Evolutionary conservation across 2,329 filamentous ascomycete genomes (phyloP).

Genomic region (Aspergillus costaricaensis): DNA sequence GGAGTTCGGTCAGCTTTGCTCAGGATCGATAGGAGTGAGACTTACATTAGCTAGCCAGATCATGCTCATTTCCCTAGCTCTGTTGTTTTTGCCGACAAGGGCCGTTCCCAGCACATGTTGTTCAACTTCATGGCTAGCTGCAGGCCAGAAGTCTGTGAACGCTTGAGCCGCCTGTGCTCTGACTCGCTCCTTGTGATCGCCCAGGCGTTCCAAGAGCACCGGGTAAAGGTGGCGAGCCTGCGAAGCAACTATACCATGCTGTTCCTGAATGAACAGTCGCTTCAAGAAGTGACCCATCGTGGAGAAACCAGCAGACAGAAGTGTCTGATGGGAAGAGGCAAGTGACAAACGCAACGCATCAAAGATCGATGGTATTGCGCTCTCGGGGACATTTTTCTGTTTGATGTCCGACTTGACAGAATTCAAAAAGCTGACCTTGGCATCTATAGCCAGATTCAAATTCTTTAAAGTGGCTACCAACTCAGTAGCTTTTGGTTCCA

Average conservation of each 20-base stretch:
- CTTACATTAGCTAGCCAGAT: slow-evolving; percentile 77
- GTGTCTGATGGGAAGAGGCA: slow-evolving; percentile 71
- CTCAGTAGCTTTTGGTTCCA: slow-evolving; percentile 60
- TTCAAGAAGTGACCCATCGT: slow-evolving; percentile 86
- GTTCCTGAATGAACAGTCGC: slow-evolving; percentile 80
- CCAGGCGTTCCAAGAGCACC: slow-evolving; percentile 78
- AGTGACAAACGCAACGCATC: slow-evolving; percentile 78
- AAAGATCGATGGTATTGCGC: slow-evolving; percentile 70
- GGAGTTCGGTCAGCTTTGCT: slow-evolving; percentile 13
- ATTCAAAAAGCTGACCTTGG: slow-evolving; percentile 71
- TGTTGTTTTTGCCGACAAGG: slow-evolving; percentile 76
- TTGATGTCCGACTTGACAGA: slow-evolving; percentile 86
- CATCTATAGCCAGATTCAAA: slow-evolving; percentile 67
- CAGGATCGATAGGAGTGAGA: slow-evolving; percentile 13
- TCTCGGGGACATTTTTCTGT: slow-evolving; percentile 82
- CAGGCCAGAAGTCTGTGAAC: slow-evolving; percentile 73
- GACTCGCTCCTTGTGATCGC: slow-evolving; percentile 84
- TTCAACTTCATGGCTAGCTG: slow-evolving; percentile 73
- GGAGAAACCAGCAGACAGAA: slow-evolving; percentile 82
- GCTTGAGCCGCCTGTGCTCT: slow-evolving; percentile 72
- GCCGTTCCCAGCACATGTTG: slow-evolving; percentile 74
- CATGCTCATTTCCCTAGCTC: slow-evolving; percentile 82
- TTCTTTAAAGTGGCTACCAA: slow-evolving; percentile 58
- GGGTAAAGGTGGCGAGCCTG: slow-evolving; percentile 72
- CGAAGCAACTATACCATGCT: slow-evolving; percentile 68